These are phyloP conservation scores for Juncus inflexus DNA, from an alignment of 176 grass and related monocot genomes.

Conservation along the genomic window DNA sequence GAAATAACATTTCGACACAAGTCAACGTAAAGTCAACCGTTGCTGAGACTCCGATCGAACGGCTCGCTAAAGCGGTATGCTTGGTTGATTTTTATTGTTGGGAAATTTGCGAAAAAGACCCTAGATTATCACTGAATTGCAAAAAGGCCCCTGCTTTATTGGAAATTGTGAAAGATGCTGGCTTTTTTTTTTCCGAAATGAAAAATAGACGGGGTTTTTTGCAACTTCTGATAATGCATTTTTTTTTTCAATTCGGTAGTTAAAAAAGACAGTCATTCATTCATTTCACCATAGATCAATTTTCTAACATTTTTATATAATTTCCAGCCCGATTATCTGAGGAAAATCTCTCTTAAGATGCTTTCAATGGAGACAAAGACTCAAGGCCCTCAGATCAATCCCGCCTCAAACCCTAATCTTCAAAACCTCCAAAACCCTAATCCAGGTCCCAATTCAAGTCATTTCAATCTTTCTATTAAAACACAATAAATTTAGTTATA, in stretches of 20 bases:
- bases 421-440: not conserved
- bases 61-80: constrained; percentile 68
- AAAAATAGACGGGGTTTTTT: too few relatives aligned
- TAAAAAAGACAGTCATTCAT: too few relatives aligned
- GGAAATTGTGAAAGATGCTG: too few relatives aligned
- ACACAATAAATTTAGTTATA: not conserved
- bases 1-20: constrained; percentile 47
- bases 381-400: constrained; percentile 9
- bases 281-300: not conserved
- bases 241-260: too few relatives aligned
- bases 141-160: too few relatives aligned
- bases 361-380: constrained; percentile 46
- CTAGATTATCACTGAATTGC: too few relatives aligned
- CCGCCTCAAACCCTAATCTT: too few relatives aligned
- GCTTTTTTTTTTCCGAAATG: too few relatives aligned
- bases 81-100: constrained; percentile 26
- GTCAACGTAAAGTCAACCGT: constrained; percentile 50
- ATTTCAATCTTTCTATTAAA: not conserved
- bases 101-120: not conserved
- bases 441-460: not conserved
- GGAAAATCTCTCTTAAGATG: constrained; percentile 86
- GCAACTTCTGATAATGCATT: too few relatives aligned
- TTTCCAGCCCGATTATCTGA: constrained; percentile 77
- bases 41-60: constrained; percentile 78
- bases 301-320: constrained; percentile 27